These are phyloP conservation scores for Penicillium lagena DNA, from an alignment of 495 filamentous ascomycete species.

Conservation along the genomic window DNA sequence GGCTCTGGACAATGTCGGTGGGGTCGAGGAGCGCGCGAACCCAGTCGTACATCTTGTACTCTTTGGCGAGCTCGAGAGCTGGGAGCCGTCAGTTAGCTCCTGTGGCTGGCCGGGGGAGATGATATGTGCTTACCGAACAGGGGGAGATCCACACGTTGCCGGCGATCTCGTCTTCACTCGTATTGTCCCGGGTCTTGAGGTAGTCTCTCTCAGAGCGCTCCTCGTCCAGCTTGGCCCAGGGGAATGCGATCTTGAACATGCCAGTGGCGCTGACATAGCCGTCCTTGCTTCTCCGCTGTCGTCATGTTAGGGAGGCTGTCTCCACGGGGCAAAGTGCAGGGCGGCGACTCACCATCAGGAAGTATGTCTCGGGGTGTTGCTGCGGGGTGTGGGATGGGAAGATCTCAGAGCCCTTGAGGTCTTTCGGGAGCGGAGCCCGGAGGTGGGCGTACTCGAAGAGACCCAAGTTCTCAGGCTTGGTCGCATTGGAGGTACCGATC, in stretches of 20 bases:
- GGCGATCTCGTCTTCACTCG: conserved; percentile 85
- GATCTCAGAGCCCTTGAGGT: conserved; percentile 80
- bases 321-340: neutral
- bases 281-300: conserved; percentile 80
- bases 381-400: conserved; percentile 61
- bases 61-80: conserved; percentile 80
- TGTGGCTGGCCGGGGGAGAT: neutral
- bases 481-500: conserved; percentile 57
- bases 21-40: conserved; percentile 84
- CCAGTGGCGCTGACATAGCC: conserved; percentile 93
- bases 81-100: conserved; percentile 2
- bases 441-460: conserved; percentile 95
- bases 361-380: conserved; percentile 77
- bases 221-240: conserved; percentile 78
- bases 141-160: conserved; percentile 96
- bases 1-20: conserved; percentile 54
- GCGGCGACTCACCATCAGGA: conserved; percentile 71
- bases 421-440: conserved; percentile 81
- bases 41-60: conserved; percentile 80
- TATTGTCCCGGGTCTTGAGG: conserved; percentile 68
- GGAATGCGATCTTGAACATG: conserved; percentile 99
- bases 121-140: conserved; percentile 52
- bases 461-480: conserved; percentile 64
- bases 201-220: conserved; percentile 83
- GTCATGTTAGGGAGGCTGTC: neutral